These are phyloP conservation scores for Penicillium dipodomyicola DNA, from an alignment of 495 filamentous ascomycete genomes.

Conservation along the genomic window DNA sequence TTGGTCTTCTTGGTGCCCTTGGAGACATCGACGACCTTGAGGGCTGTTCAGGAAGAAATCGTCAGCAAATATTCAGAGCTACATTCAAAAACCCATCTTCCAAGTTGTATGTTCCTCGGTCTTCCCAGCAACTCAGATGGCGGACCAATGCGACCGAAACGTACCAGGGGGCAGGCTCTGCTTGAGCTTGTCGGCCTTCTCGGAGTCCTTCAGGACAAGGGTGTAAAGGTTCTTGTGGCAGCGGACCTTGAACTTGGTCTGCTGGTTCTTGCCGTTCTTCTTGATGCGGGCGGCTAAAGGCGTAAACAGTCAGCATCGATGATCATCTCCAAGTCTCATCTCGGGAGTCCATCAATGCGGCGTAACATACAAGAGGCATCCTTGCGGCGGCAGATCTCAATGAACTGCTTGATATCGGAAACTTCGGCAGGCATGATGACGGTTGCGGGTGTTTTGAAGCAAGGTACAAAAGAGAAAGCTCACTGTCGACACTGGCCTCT, in stretches of 20 bases:
- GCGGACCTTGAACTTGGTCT: conserved; percentile 99
- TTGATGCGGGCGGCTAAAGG: conserved; percentile 88
- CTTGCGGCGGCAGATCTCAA: conserved; percentile 98
- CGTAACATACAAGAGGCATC: conserved; percentile 86
- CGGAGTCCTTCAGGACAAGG: conserved; percentile 91
- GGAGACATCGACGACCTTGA: conserved; percentile 73
- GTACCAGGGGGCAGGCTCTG: conserved; percentile 94
- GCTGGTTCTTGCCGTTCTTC: conserved; percentile 79
- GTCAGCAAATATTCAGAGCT: conserved; percentile 20
- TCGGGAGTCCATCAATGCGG: not conserved
- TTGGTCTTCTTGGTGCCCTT: conserved; percentile 66
- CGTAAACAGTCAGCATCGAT: conserved; percentile 19
- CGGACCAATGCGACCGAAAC: conserved; percentile 31
- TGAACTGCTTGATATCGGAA: conserved; percentile 99
- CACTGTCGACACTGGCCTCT: conserved; percentile 20
- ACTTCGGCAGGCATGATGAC: conserved; percentile 93
- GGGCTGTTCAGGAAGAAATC: conserved; percentile 47
- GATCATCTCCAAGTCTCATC: conserved; percentile 8
- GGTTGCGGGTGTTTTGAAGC: conserved; percentile 27
- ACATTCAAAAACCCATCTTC: not conserved
- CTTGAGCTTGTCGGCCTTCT: conserved; percentile 99
- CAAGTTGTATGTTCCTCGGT: conserved; percentile 7
- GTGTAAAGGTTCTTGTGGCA: conserved; percentile 94
- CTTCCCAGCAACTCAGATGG: not conserved
- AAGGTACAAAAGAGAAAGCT: conserved; percentile 19